Percentiles rank a stretch among this genome's conserved stretches.
phyloP scores from a whole-genome alignment of 139 green algal species.

The Zygnema cylindricum region DNA sequence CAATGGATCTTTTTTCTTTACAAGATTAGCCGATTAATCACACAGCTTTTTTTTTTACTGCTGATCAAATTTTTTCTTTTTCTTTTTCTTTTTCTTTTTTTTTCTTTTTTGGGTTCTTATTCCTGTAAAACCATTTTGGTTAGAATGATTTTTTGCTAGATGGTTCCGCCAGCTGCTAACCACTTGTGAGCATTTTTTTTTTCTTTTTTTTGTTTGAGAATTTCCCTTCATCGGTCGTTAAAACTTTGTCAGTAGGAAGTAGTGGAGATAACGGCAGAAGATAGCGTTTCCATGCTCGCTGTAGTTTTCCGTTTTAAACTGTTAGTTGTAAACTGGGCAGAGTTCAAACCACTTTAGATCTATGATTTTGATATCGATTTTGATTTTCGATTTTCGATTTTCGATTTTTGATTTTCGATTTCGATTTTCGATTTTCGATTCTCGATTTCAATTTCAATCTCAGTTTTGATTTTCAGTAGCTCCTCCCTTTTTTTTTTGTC shows the following conservation, averaged over 20 bases:
- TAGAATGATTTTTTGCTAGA: too few relatives aligned
- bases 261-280: too few relatives aligned
- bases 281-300: neutral
- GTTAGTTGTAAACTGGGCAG: neutral
- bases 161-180: too few relatives aligned
- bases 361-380: neutral
- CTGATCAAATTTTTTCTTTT: neutral
- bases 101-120: neutral
- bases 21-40: neutral
- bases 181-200: too few relatives aligned
- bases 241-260: too few relatives aligned
- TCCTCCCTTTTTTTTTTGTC: too few relatives aligned
- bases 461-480: neutral
- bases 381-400: neutral
- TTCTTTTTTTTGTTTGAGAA: too few relatives aligned
- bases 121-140: neutral
- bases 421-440: neutral
- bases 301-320: neutral
- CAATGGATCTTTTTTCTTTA: neutral
- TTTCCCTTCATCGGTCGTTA: too few relatives aligned
- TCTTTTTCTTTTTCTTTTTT: neutral
- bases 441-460: neutral
- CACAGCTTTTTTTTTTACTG: too few relatives aligned
- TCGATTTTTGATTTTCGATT: neutral
- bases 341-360: neutral